phyloP scores from a whole-genome alignment of 1,139 yeast species.

The Geotrichum restrictum region DNA sequence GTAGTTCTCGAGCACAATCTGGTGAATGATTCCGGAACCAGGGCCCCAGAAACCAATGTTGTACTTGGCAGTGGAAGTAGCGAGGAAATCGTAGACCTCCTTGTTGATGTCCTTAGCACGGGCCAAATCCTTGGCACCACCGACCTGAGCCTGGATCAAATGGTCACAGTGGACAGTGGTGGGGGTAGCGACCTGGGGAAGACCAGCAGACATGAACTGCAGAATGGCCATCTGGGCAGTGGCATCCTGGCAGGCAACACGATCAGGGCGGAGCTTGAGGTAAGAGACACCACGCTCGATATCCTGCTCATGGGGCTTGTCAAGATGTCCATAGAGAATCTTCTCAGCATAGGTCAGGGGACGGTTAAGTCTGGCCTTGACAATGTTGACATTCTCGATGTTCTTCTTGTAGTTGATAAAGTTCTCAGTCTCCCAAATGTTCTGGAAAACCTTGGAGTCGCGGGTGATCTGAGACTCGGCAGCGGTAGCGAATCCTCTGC shows the following conservation, averaged over 20 bases:
- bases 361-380: constrained; percentile 79
- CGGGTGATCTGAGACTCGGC: constrained; percentile 61
- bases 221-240: constrained; percentile 99
- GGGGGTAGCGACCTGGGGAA: constrained; percentile 93
- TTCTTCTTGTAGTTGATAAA: constrained; percentile 50
- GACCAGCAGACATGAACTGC: constrained; percentile 96
- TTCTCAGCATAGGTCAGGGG: constrained; percentile 98
- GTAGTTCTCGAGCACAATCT: constrained; percentile 94
- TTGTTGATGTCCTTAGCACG: constrained; percentile 91
- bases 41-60: constrained; percentile 99
- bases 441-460: constrained; percentile 90
- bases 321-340: constrained; percentile 92
- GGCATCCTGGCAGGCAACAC: constrained; percentile 99
- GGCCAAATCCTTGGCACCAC: constrained; percentile 87
- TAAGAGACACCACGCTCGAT: constrained; percentile 95
- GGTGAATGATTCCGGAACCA: constrained; percentile 98
- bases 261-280: constrained; percentile 95
- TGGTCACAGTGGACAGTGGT: constrained; percentile 99
- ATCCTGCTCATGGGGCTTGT: constrained; percentile 91
- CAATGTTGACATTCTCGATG: constrained; percentile 77
- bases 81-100: constrained; percentile 95
- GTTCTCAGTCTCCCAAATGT: constrained; percentile 80
- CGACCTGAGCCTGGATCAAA: constrained; percentile 95
- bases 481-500: constrained; percentile 72
- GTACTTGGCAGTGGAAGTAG: constrained; percentile 92